Conservation (phyloP, 2,329 filamentous ascomycete species). For the Calonectria naviculata region DNA sequence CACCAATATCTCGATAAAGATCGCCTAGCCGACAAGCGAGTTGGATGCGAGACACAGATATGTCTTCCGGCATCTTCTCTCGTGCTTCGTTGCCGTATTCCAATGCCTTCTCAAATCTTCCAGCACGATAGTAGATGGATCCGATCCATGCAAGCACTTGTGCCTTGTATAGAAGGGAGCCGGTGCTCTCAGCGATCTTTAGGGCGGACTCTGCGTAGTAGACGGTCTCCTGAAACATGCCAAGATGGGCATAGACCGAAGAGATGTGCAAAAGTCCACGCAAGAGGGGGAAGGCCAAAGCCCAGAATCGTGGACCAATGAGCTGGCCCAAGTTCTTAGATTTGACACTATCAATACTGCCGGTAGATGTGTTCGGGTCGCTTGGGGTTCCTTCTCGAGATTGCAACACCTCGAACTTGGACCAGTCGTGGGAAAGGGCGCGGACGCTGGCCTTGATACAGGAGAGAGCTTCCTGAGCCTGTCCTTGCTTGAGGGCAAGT, state of each 20-base stretch:
- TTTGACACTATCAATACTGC: slow-evolving; percentile 42
- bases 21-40: slow-evolving; percentile 67
- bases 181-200: slow-evolving; percentile 77
- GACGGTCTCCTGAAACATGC: slow-evolving; percentile 87
- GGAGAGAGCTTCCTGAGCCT: slow-evolving; percentile 66
- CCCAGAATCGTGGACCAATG: slow-evolving; percentile 78
- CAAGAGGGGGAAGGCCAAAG: slow-evolving; percentile 79
- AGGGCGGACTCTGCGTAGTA: slow-evolving; percentile 89
- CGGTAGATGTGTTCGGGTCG: slow-evolving; percentile 43
- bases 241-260: slow-evolving; percentile 82
- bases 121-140: slow-evolving; percentile 66
- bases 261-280: slow-evolving; percentile 79
- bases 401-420: slow-evolving; percentile 54
- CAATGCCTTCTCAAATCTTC: slow-evolving; percentile 67
- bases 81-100: slow-evolving; percentile 66
- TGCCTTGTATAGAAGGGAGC: slow-evolving; percentile 68
- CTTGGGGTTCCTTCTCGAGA: slow-evolving; percentile 33
- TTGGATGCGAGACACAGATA: slow-evolving; percentile 48
- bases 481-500: slow-evolving; percentile 71
- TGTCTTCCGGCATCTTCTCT: slow-evolving; percentile 58
- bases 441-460: slow-evolving; percentile 69
- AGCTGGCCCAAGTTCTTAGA: slow-evolving; percentile 34
- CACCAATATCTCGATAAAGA: slow-evolving; percentile 62
- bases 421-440: slow-evolving; percentile 66
- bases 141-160: slow-evolving; percentile 67